These are phyloP conservation scores for Diospyros lotus DNA, from an alignment of 148 eudicot species.

Conservation along the genomic window DNA sequence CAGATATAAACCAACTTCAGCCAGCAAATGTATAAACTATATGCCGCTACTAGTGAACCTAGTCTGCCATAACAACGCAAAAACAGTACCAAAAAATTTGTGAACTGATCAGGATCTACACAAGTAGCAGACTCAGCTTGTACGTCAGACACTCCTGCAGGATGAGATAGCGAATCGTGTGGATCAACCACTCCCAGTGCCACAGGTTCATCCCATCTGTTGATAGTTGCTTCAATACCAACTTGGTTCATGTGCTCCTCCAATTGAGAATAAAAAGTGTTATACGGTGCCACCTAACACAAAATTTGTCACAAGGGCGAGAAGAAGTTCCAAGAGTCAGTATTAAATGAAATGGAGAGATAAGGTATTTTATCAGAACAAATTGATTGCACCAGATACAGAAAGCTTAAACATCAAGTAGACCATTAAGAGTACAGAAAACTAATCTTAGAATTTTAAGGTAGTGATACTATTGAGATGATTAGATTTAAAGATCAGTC, in stretches of 20 bases:
- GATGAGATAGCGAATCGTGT: constrained; percentile 93
- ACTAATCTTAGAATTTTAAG: not conserved
- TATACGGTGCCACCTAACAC: constrained; percentile 87
- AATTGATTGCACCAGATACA: not conserved
- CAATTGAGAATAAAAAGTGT: constrained; percentile 84
- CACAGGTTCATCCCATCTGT: constrained; percentile 88
- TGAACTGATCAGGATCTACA: constrained; percentile 84
- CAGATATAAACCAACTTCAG: too few relatives aligned
- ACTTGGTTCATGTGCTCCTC: constrained; percentile 90
- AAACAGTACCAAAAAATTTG: constrained; percentile 74
- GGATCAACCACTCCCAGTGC: constrained; percentile 90
- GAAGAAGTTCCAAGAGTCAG: constrained; percentile 2
- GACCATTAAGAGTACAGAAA: not conserved
- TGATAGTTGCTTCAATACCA: constrained; percentile 70
- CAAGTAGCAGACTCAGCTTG: constrained; percentile 91
- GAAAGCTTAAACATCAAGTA: not conserved
- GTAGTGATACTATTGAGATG: not conserved
- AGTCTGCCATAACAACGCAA: not conserved
- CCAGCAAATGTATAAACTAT: not conserved
- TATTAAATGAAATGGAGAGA: constrained; percentile 4
- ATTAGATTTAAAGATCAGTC: not conserved
- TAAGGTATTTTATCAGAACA: not conserved
- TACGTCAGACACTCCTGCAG: constrained; percentile 88
- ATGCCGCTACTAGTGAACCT: not conserved
- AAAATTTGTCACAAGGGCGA: not conserved